Percentiles rank a stretch among this genome's conserved stretches.
Conservation (phyloP, 2,329 filamentous ascomycete genomes). For the Uncinocarpus reesii region DNA sequence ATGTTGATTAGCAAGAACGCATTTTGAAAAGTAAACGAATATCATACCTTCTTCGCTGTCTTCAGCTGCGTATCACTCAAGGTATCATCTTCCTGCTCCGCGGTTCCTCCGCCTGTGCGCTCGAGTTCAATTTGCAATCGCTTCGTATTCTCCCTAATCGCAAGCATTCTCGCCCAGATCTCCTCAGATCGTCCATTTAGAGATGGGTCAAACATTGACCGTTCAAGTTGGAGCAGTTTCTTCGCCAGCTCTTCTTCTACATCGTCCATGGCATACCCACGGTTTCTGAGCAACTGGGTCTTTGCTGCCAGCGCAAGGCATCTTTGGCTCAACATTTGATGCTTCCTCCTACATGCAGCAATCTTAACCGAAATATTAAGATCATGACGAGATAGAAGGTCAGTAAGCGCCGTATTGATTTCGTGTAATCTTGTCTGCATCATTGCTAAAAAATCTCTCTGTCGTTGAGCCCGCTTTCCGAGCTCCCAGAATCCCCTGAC, state of each 20-base stretch:
- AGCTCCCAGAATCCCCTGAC: slow-evolving; percentile 51
- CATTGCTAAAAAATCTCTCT: slow-evolving; percentile 47
- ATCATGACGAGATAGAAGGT: slow-evolving; percentile 51
- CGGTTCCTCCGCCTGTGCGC: slow-evolving; percentile 37
- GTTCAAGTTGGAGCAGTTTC: slow-evolving; percentile 49
- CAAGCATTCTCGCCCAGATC: slow-evolving; percentile 57
- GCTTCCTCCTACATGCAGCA: slow-evolving; percentile 49
- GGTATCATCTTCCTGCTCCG: slow-evolving; percentile 35
- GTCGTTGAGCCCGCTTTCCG: slow-evolving; percentile 47
- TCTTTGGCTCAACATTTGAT: slow-evolving; percentile 50
- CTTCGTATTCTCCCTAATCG: slow-evolving; percentile 49
- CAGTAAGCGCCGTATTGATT: slow-evolving; percentile 53
- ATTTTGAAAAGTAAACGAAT: slow-evolving; percentile 26
- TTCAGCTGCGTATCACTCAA: slow-evolving; percentile 51
- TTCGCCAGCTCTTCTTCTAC: slow-evolving; percentile 54
- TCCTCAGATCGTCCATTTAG: slow-evolving; percentile 53
- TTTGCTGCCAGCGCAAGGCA: slow-evolving; percentile 53
- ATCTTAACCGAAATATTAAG: slow-evolving; percentile 50
- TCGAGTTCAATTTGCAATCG: slow-evolving; percentile 52
- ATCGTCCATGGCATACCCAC: slow-evolving; percentile 56
- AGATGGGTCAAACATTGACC: slow-evolving; percentile 50
- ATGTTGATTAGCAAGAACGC: background rate
- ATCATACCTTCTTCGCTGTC: slow-evolving; percentile 49
- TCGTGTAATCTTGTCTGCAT: slow-evolving; percentile 52
- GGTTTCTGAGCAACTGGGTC: slow-evolving; percentile 52